phyloP scores from a whole-genome alignment of 805 yeast species.

The Metschnikowia anglica region DNA sequence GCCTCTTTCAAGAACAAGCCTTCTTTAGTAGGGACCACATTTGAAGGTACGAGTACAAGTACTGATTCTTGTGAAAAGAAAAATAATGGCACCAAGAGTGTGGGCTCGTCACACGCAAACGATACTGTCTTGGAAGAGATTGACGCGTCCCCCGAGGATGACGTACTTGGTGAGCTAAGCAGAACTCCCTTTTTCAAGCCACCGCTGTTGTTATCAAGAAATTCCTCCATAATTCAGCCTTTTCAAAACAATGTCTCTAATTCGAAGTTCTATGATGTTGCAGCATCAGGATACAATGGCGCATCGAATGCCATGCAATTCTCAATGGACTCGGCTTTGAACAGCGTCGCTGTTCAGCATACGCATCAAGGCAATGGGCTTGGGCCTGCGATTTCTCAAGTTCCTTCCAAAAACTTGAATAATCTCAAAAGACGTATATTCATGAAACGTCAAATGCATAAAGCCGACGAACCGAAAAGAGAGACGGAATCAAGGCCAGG shows the following conservation, averaged over 20 bases:
- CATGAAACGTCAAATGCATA: slow-evolving; percentile 38
- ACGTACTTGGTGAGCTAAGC: slow-evolving; percentile 9
- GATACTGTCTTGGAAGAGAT: slow-evolving; percentile 16
- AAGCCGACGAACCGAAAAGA: slow-evolving; percentile 23
- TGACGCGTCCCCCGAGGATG: slow-evolving; percentile 10
- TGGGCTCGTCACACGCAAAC: slow-evolving; percentile 12
- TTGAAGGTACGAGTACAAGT: slow-evolving; percentile 17
- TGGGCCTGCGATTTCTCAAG: slow-evolving; percentile 59
- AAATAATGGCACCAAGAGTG: slow-evolving; percentile 10
- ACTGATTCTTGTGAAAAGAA: slow-evolving; percentile 15
- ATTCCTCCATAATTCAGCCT: slow-evolving; percentile 42
- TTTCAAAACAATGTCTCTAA: slow-evolving; percentile 25
- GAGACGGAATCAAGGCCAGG: slow-evolving; percentile 54
- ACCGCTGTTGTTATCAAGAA: slow-evolving; percentile 32
- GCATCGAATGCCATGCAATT: slow-evolving; percentile 43
- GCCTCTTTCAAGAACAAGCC: slow-evolving; percentile 21
- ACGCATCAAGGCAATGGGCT: slow-evolving; percentile 48
- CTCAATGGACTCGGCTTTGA: slow-evolving; percentile 41
- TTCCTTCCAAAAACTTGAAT: slow-evolving; percentile 51
- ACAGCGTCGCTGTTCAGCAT: slow-evolving; percentile 29
- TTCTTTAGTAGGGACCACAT: not conserved
- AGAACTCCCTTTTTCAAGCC: slow-evolving; percentile 27
- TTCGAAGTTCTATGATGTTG: slow-evolving; percentile 44
- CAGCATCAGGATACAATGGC: slow-evolving; percentile 45
- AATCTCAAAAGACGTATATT: slow-evolving; percentile 47